Conservation (phyloP, 2,329 filamentous ascomycete genomes). For the Curvularia eragrostidis region DNA sequence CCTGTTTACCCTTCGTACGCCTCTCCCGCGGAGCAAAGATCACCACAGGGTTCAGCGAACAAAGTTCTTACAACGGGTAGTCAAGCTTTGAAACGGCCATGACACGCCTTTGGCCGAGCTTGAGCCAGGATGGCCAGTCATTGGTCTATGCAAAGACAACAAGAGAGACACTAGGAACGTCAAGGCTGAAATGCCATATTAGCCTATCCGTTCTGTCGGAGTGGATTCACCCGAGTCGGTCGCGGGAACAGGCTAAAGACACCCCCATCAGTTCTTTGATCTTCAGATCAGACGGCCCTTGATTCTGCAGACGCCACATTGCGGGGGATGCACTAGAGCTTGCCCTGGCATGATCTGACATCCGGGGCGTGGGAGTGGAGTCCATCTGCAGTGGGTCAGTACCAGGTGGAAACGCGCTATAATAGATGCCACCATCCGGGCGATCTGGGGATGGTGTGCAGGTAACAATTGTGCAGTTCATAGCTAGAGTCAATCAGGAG, state of each 20-base stretch:
- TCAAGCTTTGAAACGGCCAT: slow-evolving; percentile 3
- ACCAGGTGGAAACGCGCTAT: slow-evolving; percentile 11
- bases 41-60: neutral
- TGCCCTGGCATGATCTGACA: slow-evolving; percentile 4
- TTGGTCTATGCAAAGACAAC: slow-evolving; percentile 9
- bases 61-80: neutral
- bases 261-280: slow-evolving; percentile 4
- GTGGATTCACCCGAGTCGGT: slow-evolving; percentile 10
- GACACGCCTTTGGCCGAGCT: neutral
- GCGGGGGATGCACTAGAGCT: slow-evolving; percentile 8
- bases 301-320: slow-evolving; percentile 11
- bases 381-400: slow-evolving; percentile 8
- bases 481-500: slow-evolving; percentile 4
- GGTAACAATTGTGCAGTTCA: neutral
- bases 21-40: neutral
- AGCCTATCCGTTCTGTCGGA: slow-evolving; percentile 11
- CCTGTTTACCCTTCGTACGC: neutral
- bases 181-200: slow-evolving; percentile 5
- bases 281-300: slow-evolving; percentile 8
- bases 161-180: slow-evolving; percentile 3
- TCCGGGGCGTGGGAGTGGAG: slow-evolving; percentile 7
- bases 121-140: slow-evolving; percentile 10
- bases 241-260: slow-evolving; percentile 8
- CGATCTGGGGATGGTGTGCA: slow-evolving; percentile 2
- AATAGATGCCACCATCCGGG: slow-evolving; percentile 1